Base-by-base conservation (phyloP, 129 eudicot species). In the Flaveria ramosissima region DNA sequence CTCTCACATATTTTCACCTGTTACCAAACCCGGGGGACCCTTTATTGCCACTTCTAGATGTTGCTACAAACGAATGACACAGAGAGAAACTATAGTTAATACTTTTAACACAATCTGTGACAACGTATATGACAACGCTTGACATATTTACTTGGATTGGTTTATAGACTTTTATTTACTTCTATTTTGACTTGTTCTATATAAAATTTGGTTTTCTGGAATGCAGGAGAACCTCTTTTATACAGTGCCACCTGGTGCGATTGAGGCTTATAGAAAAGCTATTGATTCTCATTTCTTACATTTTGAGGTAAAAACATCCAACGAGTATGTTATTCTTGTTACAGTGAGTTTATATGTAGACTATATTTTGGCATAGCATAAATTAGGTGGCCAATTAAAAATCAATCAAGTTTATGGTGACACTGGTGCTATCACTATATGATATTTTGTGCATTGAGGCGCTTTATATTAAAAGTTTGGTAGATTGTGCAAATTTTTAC, bases 151-250 rank as follows among this genome's bases (percentile, higher is more conserved):
- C 27, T 4, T 39, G 26, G 48, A n/a, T n/a, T 41, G 27, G 26
- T 16, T 66, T 39, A 39, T 9, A 12, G 27, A 12, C 8, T 66
- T 66, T 17, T 4, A 7, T 17, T 0, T 41, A 63, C 50, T 66
- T 63, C 9, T 16, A 27, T 53, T 61, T 60, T 81, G 74, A n/a
- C 41, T 62, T 26, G 26, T 41, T 27, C 52, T 74, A 5, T 74
- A 3, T 12, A 39, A 69, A 41, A 50, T 50, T 27, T 42, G 71
- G 51, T 45, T 51, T 45, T 55, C 26, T 30, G 17, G 42, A 43
- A 57, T 78, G 50, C 92, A 92, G 96, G 96, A 89, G 62, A 89
- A 80, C 60, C 90, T 92, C 79, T 84, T 92, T 72, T 92, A 89
- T 70, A 48, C 84, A 45, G 88, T 89, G 36, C 90, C 85, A 11